Conservation (phyloP, 305 asterid species). For the Fraxinus platypoda region DNA sequence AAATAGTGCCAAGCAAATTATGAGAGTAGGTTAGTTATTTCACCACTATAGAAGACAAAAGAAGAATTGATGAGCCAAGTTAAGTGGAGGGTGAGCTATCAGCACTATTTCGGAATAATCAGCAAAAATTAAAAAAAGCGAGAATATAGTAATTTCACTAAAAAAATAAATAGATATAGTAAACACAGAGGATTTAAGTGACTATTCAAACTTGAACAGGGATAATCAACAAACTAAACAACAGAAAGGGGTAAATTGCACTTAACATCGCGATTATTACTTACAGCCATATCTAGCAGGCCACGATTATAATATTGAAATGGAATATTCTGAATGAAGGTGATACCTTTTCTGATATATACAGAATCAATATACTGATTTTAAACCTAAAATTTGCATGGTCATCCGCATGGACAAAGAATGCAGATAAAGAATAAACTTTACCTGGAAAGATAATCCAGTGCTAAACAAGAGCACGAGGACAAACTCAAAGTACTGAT, state of each 20-base stretch:
- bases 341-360: not conserved
- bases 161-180: not conserved
- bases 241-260: not conserved
- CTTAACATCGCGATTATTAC: not conserved
- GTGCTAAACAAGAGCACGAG: constrained; percentile 97
- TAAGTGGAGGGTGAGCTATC: not conserved
- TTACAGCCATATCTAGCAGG: not conserved
- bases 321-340: not conserved
- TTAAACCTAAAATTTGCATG: not conserved
- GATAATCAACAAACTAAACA: not conserved
- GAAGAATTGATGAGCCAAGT: not conserved
- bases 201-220: not conserved
- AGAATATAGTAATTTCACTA: not conserved
- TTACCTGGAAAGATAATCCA: constrained; percentile 97
- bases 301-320: not conserved
- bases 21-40: not conserved
- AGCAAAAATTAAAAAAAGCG: not conserved
- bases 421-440: not conserved
- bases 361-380: not conserved
- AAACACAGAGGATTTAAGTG: not conserved
- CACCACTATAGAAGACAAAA: not conserved
- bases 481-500: constrained; percentile 95
- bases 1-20: not conserved
- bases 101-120: not conserved
- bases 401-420: not conserved